Evolutionary conservation across 805 yeast genomes (phyloP).

Genomic region (Kodamaea laetipori): DNA sequence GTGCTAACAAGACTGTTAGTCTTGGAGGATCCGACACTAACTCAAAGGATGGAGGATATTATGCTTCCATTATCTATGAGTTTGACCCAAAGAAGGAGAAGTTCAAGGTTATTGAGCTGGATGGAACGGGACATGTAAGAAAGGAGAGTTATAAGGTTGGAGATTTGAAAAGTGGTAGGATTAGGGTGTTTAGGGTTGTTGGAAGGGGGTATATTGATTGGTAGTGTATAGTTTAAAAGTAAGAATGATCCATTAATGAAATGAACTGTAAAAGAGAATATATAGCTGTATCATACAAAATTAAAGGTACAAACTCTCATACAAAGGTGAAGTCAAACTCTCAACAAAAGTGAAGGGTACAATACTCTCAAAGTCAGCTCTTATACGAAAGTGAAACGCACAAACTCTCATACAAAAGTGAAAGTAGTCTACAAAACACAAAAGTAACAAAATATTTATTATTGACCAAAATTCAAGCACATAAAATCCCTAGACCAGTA

Average conservation of each 20-base stretch:
- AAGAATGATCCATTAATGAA: too few species aligned
- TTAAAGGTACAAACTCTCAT: too few species aligned
- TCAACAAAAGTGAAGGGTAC: too few species aligned
- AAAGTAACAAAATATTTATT: too few species aligned
- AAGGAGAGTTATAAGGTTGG: conserved; percentile 65
- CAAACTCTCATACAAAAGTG: too few species aligned
- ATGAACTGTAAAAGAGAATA: too few species aligned
- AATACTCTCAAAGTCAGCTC: too few species aligned
- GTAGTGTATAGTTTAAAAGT: conserved; percentile 33
- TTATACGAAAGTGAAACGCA: too few species aligned
- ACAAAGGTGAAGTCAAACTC: too few species aligned
- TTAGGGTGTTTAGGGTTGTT: conserved; percentile 78
- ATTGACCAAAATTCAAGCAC: conserved; percentile 12
- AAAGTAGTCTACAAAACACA: too few species aligned
- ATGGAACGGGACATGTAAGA: conserved; percentile 51
- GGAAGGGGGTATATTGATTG: conserved; percentile 75
- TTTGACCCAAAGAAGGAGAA: conserved; percentile 75
- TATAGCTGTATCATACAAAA: too few species aligned
- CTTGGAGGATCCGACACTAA: conserved; percentile 45
- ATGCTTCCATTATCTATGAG: conserved; percentile 62
- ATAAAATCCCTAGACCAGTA: conserved; percentile 15
- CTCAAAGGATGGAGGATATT: conserved; percentile 35
- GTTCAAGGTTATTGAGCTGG: conserved; percentile 65
- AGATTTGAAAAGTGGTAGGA: conserved; percentile 76
- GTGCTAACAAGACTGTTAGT: conserved; percentile 40